phyloP scores from a whole-genome alignment of 768 basidiomycete genomes.

The Lactarius deliciosus region DNA sequence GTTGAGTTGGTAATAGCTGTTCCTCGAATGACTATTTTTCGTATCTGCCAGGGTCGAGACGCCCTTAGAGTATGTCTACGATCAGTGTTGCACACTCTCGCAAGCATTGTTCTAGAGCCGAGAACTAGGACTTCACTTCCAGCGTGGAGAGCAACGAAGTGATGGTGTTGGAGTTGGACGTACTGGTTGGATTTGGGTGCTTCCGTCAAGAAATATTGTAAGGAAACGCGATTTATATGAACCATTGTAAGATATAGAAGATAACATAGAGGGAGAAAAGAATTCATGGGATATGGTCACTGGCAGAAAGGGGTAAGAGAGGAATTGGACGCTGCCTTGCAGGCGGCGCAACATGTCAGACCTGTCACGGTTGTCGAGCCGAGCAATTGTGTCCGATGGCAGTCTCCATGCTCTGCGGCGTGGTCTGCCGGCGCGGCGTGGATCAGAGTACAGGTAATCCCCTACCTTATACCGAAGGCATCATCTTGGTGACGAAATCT shows the following conservation, averaged over 20 bases:
- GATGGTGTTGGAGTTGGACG: conserved; percentile 68
- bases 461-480: too few relatives aligned
- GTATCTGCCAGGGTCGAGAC: not conserved
- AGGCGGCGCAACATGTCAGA: too few relatives aligned
- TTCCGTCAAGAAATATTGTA: conserved; percentile 77
- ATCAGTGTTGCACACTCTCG: not conserved
- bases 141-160: conserved; percentile 84
- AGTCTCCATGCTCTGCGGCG: too few relatives aligned
- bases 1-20: not conserved
- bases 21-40: not conserved
- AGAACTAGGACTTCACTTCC: conserved; percentile 49
- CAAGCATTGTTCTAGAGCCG: conserved; percentile 36
- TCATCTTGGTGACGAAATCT: too few relatives aligned
- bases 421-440: too few relatives aligned
- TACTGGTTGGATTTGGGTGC: conserved; percentile 70
- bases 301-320: too few relatives aligned
- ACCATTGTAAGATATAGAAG: conserved; percentile 46
- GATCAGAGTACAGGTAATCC: too few relatives aligned
- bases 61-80: not conserved
- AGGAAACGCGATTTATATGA: conserved; percentile 64
- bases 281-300: too few relatives aligned
- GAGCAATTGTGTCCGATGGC: too few relatives aligned
- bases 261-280: conserved; percentile 14
- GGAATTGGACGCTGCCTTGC: too few relatives aligned
- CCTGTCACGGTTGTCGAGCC: too few relatives aligned